phyloP scores from a whole-genome alignment of 2,329 filamentous ascomycete genomes.

The Monosporascus sp. region DNA sequence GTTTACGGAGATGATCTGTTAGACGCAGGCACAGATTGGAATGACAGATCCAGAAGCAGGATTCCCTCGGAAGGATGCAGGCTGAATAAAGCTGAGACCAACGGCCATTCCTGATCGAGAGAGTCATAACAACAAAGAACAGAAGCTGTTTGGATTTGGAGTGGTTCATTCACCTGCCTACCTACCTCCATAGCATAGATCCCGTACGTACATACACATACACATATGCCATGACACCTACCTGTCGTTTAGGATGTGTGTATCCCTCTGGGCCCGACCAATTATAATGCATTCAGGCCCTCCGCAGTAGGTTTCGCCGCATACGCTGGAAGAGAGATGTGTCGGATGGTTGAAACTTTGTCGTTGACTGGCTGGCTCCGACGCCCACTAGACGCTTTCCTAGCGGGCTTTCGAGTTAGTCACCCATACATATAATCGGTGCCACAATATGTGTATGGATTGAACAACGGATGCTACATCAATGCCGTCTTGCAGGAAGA shows the following conservation, averaged over 20 bases:
- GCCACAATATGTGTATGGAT: too few relatives aligned
- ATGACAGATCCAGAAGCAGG: background rate
- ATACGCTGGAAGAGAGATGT: conserved; percentile 4
- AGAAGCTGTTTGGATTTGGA: background rate
- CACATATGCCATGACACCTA: conserved; percentile 7
- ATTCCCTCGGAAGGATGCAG: background rate
- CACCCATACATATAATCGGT: too few relatives aligned
- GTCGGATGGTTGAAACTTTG: background rate
- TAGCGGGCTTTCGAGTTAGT: background rate
- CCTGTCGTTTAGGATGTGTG: conserved; percentile 9
- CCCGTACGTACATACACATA: background rate
- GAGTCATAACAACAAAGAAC: background rate
- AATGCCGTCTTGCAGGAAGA: too few relatives aligned
- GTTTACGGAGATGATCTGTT: too few relatives aligned
- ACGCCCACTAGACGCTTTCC: background rate
- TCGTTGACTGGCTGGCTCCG: background rate
- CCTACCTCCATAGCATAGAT: too few relatives aligned
- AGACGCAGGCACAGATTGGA: too few relatives aligned
- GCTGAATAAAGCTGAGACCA: background rate
- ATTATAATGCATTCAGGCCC: conserved; percentile 7
- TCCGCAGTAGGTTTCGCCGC: conserved; percentile 8
- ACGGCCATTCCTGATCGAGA: background rate
- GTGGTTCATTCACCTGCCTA: too few relatives aligned
- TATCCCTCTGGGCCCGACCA: background rate
- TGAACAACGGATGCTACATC: too few relatives aligned